Evolutionary conservation across 2,329 filamentous ascomycete species (phyloP).

Genomic region (Ceratocystis harringtonii): DNA sequence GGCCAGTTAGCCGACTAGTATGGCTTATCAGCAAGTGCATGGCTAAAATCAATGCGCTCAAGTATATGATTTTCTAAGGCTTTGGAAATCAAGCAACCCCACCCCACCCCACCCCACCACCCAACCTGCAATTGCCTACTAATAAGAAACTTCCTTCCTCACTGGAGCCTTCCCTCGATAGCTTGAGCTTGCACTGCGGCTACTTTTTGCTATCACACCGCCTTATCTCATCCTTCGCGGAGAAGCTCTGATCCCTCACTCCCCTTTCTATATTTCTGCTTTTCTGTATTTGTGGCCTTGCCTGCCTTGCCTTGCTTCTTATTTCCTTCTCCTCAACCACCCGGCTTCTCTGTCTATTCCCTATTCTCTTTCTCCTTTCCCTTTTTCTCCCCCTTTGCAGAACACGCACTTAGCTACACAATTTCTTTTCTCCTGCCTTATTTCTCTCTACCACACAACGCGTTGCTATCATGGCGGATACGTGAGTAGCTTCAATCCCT

Average conservation of each 20-base stretch:
- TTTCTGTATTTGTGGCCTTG: neutral
- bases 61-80: too few relatives aligned
- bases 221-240: neutral
- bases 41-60: too few relatives aligned
- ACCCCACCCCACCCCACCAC: neutral
- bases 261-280: neutral
- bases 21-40: too few relatives aligned
- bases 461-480: slow-evolving; percentile 22
- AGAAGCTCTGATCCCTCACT: neutral
- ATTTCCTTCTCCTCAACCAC: neutral
- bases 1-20: too few relatives aligned
- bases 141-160: neutral
- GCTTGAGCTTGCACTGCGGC: neutral
- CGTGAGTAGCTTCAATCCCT: slow-evolving; percentile 18
- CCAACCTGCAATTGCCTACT: neutral
- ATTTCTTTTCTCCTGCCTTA: neutral
- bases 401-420: too few relatives aligned
- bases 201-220: neutral
- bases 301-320: neutral
- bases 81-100: neutral
- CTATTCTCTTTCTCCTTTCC: too few relatives aligned
- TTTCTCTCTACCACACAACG: slow-evolving; percentile 14
- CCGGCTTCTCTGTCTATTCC: too few relatives aligned
- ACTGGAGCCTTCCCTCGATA: neutral
- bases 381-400: too few relatives aligned